Conservation (phyloP, 2,329 filamentous ascomycete genomes). For the Aspergillus oerlinghausenensis region DNA sequence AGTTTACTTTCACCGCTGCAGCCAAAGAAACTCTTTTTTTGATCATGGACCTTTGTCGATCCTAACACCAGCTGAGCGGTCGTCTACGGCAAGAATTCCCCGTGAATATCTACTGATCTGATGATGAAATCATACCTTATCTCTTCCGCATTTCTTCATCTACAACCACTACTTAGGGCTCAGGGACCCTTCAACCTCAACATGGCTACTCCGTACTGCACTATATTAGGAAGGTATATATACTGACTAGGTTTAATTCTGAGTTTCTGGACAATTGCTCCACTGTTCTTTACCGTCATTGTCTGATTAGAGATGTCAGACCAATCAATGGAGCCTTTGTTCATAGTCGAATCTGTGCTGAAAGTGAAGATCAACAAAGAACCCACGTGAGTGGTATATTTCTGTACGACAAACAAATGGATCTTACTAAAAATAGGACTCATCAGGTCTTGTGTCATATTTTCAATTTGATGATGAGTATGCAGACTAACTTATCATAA, state of each 20-base stretch:
- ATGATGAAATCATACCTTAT: not conserved
- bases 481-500: not conserved
- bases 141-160: not conserved
- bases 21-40: slow-evolving; percentile 33
- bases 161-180: not conserved
- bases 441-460: not conserved
- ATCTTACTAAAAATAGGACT: not conserved
- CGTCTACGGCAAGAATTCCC: not conserved
- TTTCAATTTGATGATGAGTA: not conserved
- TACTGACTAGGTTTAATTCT: not conserved
- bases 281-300: not conserved
- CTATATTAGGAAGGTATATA: not conserved
- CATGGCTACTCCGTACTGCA: not conserved
- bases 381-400: not conserved
- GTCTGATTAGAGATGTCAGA: not conserved
- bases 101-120: not conserved
- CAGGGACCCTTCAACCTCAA: not conserved
- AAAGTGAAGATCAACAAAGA: not conserved
- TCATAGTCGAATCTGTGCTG: not conserved
- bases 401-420: not conserved
- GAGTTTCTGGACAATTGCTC: no score
- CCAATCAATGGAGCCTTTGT: not conserved
- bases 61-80: not conserved
- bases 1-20: not conserved
- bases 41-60: slow-evolving; percentile 29